These are phyloP conservation scores for Solanum aculeatissimum DNA, from an alignment of 305 asterid species.

Conservation along the genomic window DNA sequence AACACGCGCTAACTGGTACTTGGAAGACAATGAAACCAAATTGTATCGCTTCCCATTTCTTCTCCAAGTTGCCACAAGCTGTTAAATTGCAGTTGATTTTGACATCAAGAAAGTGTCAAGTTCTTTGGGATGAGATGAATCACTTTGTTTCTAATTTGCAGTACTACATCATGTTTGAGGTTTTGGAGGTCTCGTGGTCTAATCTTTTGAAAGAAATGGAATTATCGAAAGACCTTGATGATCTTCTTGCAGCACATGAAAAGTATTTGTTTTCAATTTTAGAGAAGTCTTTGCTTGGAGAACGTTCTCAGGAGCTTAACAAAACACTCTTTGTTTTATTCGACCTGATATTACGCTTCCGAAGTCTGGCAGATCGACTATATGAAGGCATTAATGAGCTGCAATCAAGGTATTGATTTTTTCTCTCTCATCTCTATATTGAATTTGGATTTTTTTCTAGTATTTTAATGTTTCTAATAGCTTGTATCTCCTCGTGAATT, in stretches of 20 bases:
- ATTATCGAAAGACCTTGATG: conserved; percentile 87
- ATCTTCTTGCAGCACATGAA: conserved; percentile 82
- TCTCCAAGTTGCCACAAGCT: conserved; percentile 62
- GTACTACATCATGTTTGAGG: conserved; percentile 96
- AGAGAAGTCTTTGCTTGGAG: conserved; percentile 95
- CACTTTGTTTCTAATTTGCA: conserved; percentile 94
- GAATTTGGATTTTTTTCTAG: neutral
- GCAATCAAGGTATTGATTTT: conserved; percentile 33
- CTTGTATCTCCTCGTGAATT: conserved; percentile 11
- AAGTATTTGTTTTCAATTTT: conserved; percentile 73
- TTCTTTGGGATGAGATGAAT: conserved; percentile 98
- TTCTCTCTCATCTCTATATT: neutral
- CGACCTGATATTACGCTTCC: conserved; percentile 80
- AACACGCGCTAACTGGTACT: conserved; percentile 84
- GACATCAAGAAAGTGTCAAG: conserved; percentile 93
- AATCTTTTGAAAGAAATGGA: conserved; percentile 82
- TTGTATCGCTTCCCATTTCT: conserved; percentile 71
- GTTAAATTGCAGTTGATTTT: conserved; percentile 68
- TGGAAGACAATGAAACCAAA: conserved; percentile 98
- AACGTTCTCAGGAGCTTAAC: conserved; percentile 65
- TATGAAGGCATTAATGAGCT: conserved; percentile 90
- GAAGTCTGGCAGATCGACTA: conserved; percentile 83
- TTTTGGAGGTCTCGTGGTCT: conserved; percentile 94
- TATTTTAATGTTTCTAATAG: neutral
- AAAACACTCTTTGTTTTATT: conserved; percentile 64